Percentiles rank a stretch among this genome's conserved stretches.
Conservation (phyloP, 768 basidiomycete genomes). For the Austroboletus eburneus region DNA sequence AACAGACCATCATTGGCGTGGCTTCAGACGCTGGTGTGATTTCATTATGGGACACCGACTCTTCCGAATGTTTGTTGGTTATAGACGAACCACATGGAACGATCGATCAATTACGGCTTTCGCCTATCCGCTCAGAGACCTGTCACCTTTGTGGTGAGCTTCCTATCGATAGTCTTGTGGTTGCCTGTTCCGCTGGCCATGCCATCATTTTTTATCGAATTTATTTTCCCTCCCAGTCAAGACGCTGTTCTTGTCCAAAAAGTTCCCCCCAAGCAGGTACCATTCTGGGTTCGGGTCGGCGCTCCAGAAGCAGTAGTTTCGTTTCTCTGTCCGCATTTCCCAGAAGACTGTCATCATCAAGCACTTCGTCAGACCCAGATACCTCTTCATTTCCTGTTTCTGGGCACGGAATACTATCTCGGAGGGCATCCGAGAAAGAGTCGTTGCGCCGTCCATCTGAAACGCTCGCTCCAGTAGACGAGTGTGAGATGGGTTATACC, state of each 20-base stretch:
- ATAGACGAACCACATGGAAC: slow-evolving; percentile 57
- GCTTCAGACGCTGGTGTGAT: slow-evolving; percentile 64
- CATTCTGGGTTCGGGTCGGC: slow-evolving; percentile 45
- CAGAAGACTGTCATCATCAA: slow-evolving; percentile 45
- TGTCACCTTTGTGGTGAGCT: slow-evolving; percentile 73
- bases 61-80: slow-evolving; percentile 57
- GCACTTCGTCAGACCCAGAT: slow-evolving; percentile 36
- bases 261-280: slow-evolving; percentile 43
- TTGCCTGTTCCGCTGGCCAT: slow-evolving; percentile 64
- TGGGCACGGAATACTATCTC: slow-evolving; percentile 72
- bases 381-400: slow-evolving; percentile 70
- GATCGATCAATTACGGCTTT: slow-evolving; percentile 59
- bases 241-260: slow-evolving; percentile 65
- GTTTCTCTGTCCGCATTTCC: slow-evolving; percentile 43
- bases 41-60: slow-evolving; percentile 73
- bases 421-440: slow-evolving; percentile 70
- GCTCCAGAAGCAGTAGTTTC: slow-evolving; percentile 63
- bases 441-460: slow-evolving; percentile 45
- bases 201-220: slow-evolving; percentile 63
- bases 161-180: slow-evolving; percentile 58
- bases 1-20: slow-evolving; percentile 53
- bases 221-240: slow-evolving; percentile 50
- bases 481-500: slow-evolving; percentile 24
- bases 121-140: slow-evolving; percentile 46
- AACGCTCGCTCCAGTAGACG: slow-evolving; percentile 37